Evolutionary conservation across 352 stramenopile genomes (phyloP), one percentile per base, ranked within the genome.

Genomic region (Phytophthora syringae): DNA sequence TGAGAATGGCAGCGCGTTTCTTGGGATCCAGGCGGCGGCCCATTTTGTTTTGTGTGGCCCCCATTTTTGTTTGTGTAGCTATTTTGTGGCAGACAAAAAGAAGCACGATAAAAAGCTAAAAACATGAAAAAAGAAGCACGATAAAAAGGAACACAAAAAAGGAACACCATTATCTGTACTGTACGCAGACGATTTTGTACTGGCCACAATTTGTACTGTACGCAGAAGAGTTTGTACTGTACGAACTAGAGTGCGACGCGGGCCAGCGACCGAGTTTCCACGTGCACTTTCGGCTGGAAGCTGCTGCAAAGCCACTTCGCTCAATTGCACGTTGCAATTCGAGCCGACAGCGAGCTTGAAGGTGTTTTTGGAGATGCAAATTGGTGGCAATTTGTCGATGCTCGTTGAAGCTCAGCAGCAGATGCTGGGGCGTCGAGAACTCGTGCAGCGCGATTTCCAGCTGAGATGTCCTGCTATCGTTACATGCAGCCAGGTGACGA

Each of bases 351-450:
- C 15, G 37, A 13, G 60, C 45, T 47, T 12, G 34, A n/a, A 77
- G 52, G 12, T 43, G 37, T 0, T 59, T 64, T 9, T 45, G 47
- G 3, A 60, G 43, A 16, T 48, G 60, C 1, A 16, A 53, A 12
- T 39, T 30, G 28, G 20, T 52, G n/a, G 37, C 21, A 44, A 30
- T 5, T 40, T 24, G n/a, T 58, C 18, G 52, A n/a, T 39, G 32
- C 30, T 60, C 30, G 24, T 59, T 57, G 44, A 53, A 52, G 16
- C 22, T 52, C 34, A 49, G 15, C 34, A 82, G 39, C 44, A 87
- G 48, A 48, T 79, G 68, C 27, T 79, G 64, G 20, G 82, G 82
- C 10, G 86, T 55, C 6, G 82, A 86, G 59, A 90, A 89, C 39
- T 86, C 76, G 18, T 80, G 76, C 16, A 89, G 52, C 25, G 42